These are phyloP conservation scores for Cajanus cajan DNA, from an alignment of 306 rosid species.

Conservation along the genomic window DNA sequence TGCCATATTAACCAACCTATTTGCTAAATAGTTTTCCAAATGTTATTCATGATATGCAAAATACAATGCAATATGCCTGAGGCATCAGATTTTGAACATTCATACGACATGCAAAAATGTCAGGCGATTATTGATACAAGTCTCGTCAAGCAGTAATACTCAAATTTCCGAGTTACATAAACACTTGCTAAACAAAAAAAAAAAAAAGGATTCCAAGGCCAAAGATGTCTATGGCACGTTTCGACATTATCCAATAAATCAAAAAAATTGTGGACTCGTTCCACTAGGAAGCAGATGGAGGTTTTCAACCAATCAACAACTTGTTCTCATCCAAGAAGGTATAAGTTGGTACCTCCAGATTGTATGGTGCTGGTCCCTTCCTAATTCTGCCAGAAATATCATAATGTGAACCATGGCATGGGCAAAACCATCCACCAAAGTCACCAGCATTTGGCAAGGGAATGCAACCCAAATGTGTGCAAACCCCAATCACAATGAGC, in stretches of 20 bases:
- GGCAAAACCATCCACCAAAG: slow-evolving; percentile 90
- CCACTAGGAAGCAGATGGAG: slow-evolving; percentile 5
- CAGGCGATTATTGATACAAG: slow-evolving; percentile 47
- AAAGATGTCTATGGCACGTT: slow-evolving; percentile 43
- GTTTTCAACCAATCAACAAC: slow-evolving; percentile 65
- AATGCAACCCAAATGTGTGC: slow-evolving; percentile 90
- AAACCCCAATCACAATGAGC: slow-evolving; percentile 80
- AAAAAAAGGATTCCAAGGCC: slow-evolving; percentile 15
- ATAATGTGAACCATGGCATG: slow-evolving; percentile 90
- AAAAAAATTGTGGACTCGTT: slow-evolving; percentile 18
- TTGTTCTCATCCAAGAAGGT: slow-evolving; percentile 67
- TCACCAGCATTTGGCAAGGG: slow-evolving; percentile 93
- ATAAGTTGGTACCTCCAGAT: slow-evolving; percentile 86
- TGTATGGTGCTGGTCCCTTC: slow-evolving; percentile 89
- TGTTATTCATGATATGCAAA: neutral
- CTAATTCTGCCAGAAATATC: slow-evolving; percentile 85
- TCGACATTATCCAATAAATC: slow-evolving; percentile 54
- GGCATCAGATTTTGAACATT: slow-evolving; percentile 27
- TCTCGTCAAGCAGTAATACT: slow-evolving; percentile 33
- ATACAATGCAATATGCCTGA: slow-evolving; percentile 28
- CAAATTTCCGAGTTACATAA: slow-evolving; percentile 36
- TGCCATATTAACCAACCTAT: neutral
- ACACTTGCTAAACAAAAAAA: slow-evolving; percentile 34
- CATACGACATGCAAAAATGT: slow-evolving; percentile 33
- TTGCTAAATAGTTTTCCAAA: neutral